Evolutionary conservation across 768 basidiomycete genomes (phyloP), one percentile per base, ranked within the genome.

Genomic region (Kwoniella mangroviensis): DNA sequence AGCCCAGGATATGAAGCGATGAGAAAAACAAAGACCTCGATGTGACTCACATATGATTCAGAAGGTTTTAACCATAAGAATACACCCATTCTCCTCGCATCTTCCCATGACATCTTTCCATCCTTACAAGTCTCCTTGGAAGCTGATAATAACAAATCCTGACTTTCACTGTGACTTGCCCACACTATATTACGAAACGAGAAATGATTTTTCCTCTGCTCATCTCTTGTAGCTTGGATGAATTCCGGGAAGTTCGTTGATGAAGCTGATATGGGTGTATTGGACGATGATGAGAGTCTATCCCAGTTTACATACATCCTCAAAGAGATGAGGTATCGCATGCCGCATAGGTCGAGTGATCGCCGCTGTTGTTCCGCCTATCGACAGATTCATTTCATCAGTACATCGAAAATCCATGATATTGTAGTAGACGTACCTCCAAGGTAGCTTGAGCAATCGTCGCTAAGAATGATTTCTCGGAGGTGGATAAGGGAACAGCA

Each of bases 141-240:
- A 3, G 90, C 89, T 28, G 86, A 85, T 63, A 97, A 82, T 4
- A 99, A 83, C 55, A 98, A 82, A 19, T 91, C 93, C 77, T 99
- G 94, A 77, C 90, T 92, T 83, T 97, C 94, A 78, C 94, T 97
- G 75, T 97, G 92, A 80, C 91, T 95, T 0, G 95, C 96, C 95
- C 96, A 99, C 28, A 98, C 87, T 85, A 98, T 93, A 82, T 99
- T 96, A 42, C 97, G 89, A 82, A 82, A 82, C 2, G 80, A 79
- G 53, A 83, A 71, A 4, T 76, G 74, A 12, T 71, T 64, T 51
- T 34, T 61, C 41, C 63, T 65, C 66, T 28, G 60, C n/a, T 51
- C 55, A 49, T 24, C 21, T 67, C 51, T 24, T 43, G 24, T 26
- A 45, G 21, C 26, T 19, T 43, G 28, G 34, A 54, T 12, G 42